phyloP scores from a whole-genome alignment of 139 green algal species.

The Chlorella sp. region DNA sequence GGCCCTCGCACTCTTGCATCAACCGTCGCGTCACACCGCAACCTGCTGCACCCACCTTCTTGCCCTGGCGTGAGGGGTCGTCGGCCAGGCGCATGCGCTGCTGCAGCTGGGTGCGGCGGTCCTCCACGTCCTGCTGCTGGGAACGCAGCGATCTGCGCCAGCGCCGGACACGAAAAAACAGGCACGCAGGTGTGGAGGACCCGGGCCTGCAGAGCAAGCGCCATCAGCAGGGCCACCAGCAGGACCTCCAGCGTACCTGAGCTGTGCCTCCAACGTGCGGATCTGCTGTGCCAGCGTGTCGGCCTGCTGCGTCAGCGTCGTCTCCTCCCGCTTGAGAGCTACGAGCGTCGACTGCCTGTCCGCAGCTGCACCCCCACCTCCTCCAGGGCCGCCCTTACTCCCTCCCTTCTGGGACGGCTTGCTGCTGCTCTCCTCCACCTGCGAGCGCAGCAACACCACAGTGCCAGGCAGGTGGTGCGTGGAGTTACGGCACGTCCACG shows the following conservation, averaged over 20 bases:
- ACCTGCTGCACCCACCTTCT: conserved; percentile 2
- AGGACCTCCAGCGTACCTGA: conserved; percentile 16
- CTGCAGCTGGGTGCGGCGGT: conserved; percentile 26
- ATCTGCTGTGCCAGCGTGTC: conserved; percentile 25
- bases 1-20: no score
- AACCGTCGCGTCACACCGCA: no score
- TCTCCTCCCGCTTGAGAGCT: conserved; percentile 31
- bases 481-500: no score
- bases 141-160: conserved; percentile 27
- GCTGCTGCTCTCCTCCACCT: no score
- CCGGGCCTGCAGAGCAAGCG: neutral
- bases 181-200: no score
- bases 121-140: conserved; percentile 36
- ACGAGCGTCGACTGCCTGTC: neutral
- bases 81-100: conserved; percentile 12
- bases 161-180: no score
- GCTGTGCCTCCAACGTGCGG: conserved; percentile 39
- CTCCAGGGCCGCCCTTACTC: no score
- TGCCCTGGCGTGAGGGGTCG: conserved; percentile 11
- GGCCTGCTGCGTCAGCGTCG: conserved; percentile 22
- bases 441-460: no score
- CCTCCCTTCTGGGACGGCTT: no score
- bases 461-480: no score
- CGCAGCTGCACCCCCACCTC: no score
- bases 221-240: no score